phyloP scores from a whole-genome alignment of 2,329 filamentous ascomycete genomes.

The Chaetomium olivaceum region DNA sequence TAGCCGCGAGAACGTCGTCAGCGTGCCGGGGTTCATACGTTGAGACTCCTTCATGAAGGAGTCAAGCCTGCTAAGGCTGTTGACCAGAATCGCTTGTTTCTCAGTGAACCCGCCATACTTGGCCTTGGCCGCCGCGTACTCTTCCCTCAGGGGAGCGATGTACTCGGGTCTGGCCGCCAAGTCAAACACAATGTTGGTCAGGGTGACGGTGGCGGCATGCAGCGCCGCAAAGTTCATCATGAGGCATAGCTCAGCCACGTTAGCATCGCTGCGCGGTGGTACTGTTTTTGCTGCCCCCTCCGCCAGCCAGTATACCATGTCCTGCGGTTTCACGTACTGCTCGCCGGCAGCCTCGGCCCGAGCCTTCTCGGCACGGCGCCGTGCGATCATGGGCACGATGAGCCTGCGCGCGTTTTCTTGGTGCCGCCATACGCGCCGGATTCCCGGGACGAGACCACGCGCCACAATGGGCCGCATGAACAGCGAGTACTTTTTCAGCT shows the following conservation, averaged over 20 bases:
- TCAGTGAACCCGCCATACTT: neutral
- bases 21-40: neutral
- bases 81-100: neutral
- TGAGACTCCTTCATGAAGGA: slow-evolving; percentile 1
- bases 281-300: neutral
- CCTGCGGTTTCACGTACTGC: neutral
- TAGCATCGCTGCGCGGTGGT: neutral
- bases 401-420: neutral
- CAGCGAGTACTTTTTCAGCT: neutral
- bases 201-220: neutral
- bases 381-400: neutral
- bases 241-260: neutral
- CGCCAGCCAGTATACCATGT: neutral
- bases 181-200: neutral
- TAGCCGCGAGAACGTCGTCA: neutral
- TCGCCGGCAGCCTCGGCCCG: neutral
- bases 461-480: neutral
- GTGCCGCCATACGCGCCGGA: neutral
- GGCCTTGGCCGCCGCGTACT: neutral
- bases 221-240: neutral
- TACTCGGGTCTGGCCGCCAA: neutral
- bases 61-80: neutral
- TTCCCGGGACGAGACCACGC: neutral
- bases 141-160: neutral
- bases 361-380: neutral